Percentiles rank a stretch among this genome's conserved stretches.
Conservation (phyloP, 139 green algal species). For the Coelastrella sp. region DNA sequence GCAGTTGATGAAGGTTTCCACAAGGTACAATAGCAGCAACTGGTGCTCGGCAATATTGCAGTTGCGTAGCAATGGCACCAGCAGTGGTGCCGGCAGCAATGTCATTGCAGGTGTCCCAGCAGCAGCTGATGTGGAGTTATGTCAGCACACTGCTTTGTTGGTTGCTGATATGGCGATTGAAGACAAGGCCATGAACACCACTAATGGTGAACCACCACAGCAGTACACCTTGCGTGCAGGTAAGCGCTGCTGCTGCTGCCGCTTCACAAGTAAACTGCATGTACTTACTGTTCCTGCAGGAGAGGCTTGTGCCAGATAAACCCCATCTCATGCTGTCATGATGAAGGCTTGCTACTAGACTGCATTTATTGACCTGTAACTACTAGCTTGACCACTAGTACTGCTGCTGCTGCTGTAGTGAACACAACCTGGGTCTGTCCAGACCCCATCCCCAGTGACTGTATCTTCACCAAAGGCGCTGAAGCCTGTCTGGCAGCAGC, state of each 20-base stretch:
- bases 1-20: not conserved
- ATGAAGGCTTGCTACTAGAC: not conserved
- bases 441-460: not conserved
- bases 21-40: not conserved
- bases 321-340: no score
- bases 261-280: no score
- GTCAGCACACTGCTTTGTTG: not conserved
- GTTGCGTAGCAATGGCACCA: no score
- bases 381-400: not conserved
- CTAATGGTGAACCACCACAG: not conserved
- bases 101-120: not conserved
- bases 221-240: not conserved
- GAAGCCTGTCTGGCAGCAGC: conserved; percentile 1
- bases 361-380: not conserved
- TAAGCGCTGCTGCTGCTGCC: not conserved
- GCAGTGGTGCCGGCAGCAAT: not conserved
- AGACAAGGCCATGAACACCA: conserved; percentile 1
- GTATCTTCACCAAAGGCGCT: not conserved
- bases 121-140: not conserved
- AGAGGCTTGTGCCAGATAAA: no score
- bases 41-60: conserved; percentile 16
- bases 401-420: not conserved
- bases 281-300: no score
- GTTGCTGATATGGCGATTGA: not conserved
- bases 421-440: not conserved